Conservation (phyloP, 192 early-diverging fungal species). For the Backusella mclennaniae region DNA sequence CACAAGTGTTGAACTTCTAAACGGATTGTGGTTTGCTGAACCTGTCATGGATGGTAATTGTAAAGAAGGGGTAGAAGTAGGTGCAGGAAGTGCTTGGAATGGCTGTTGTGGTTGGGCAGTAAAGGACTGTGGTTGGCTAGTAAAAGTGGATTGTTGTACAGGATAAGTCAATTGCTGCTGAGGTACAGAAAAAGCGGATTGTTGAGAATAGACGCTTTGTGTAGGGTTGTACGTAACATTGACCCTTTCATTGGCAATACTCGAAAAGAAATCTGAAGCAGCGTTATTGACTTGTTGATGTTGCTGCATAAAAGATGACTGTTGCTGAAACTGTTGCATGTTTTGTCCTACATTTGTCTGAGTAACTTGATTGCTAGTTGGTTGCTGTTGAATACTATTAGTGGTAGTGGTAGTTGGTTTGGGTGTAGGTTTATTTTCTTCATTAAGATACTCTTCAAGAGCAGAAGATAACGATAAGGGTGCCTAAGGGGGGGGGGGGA, state of each 20-base stretch:
- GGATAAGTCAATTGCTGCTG: neutral
- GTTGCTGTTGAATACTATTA: neutral
- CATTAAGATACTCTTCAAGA: slow-evolving; percentile 33
- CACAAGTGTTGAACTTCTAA: neutral
- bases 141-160: neutral
- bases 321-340: neutral
- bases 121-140: neutral
- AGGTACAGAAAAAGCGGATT: neutral
- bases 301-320: neutral
- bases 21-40: neutral
- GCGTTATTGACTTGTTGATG: slow-evolving; percentile 16
- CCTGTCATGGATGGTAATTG: slow-evolving; percentile 8
- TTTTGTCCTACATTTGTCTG: slow-evolving; percentile 10
- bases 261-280: slow-evolving; percentile 30
- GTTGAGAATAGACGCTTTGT: neutral
- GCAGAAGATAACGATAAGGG: slow-evolving; percentile 32
- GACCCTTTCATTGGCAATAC: slow-evolving; percentile 26
- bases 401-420: neutral
- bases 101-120: neutral
- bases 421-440: slow-evolving; percentile 8
- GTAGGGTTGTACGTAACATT: slow-evolving; percentile 6
- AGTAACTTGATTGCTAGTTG: neutral
- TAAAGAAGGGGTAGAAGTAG: slow-evolving; percentile 10
- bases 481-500: neutral
- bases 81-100: neutral